Percentiles rank a stretch among this genome's conserved stretches.
Evolutionary conservation across 768 basidiomycete species (phyloP).

Genomic region (Hericium erinaceus): DNA sequence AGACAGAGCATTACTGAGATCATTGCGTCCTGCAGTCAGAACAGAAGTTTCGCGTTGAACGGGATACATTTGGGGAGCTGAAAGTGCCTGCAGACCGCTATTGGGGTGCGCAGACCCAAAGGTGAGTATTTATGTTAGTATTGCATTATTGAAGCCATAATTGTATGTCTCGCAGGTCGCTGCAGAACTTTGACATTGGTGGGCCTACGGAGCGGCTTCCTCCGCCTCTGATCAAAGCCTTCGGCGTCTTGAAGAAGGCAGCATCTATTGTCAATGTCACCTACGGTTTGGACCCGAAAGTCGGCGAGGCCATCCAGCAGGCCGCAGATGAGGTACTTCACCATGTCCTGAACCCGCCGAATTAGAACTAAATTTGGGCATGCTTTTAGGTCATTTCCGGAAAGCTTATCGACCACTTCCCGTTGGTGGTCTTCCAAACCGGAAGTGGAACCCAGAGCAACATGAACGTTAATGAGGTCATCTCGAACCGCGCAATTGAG

Average conservation of each 20-base stretch:
- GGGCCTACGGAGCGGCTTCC: conserved; percentile 91
- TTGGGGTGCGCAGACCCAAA: conserved; percentile 98
- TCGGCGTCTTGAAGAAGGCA: conserved; percentile 95
- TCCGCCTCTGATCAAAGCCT: conserved; percentile 93
- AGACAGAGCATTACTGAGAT: not conserved
- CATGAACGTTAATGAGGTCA: conserved; percentile 98
- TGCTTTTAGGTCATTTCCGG: conserved; percentile 84
- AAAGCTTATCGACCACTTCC: conserved; percentile 91
- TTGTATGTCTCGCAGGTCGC: conserved; percentile 44
- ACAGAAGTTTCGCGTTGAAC: conserved; percentile 64
- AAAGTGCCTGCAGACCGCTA: conserved; percentile 82
- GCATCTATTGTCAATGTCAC: conserved; percentile 82
- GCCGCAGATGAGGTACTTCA: conserved; percentile 85
- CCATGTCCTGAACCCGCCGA: not conserved
- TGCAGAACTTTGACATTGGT: conserved; percentile 98
- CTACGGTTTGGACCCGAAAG: conserved; percentile 84
- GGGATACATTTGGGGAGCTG: conserved; percentile 93
- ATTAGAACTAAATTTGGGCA: conserved; percentile 1
- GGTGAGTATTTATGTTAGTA: conserved; percentile 33
- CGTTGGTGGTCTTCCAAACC: conserved; percentile 97
- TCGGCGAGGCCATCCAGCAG: conserved; percentile 81
- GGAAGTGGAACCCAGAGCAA: conserved; percentile 98
- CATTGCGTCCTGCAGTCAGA: conserved; percentile 25
- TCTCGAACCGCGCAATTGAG: conserved; percentile 97
- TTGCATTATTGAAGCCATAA: not conserved